phyloP scores from a whole-genome alignment of 371 early-diverging fungal species.

The Mycotypha africana region DNA sequence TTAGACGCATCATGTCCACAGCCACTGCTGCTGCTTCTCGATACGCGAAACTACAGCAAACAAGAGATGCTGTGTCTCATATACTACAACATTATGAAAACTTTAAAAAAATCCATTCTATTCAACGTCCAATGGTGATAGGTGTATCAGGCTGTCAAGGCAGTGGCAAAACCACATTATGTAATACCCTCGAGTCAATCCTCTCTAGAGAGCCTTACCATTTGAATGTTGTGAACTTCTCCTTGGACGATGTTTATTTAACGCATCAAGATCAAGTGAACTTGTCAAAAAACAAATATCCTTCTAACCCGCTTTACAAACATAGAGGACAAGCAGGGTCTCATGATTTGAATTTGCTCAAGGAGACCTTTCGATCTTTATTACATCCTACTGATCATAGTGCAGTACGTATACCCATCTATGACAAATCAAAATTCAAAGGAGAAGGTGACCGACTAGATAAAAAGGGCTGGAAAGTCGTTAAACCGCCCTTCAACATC shows the following conservation, averaged over 20 bases:
- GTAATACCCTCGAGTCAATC: slow-evolving; percentile 40
- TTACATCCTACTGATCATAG: slow-evolving; percentile 8
- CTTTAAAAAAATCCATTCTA: slow-evolving; percentile 16
- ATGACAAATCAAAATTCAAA: slow-evolving; percentile 68
- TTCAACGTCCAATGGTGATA: slow-evolving; percentile 53
- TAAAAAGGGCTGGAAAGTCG: slow-evolving; percentile 48
- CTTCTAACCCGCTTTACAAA: slow-evolving; percentile 65
- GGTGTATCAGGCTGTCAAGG: slow-evolving; percentile 81
- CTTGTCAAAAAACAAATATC: slow-evolving; percentile 39
- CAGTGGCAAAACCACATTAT: slow-evolving; percentile 73
- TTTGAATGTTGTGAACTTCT: slow-evolving; percentile 60
- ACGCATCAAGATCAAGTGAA: slow-evolving; percentile 56
- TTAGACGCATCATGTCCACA: no score
- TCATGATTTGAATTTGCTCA: slow-evolving; percentile 71
- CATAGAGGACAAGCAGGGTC: slow-evolving; percentile 88
- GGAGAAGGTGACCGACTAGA: slow-evolving; percentile 83
- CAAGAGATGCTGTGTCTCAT: slow-evolving; percentile 31
- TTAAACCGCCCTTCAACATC: slow-evolving; percentile 61
- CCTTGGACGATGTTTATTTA: slow-evolving; percentile 88
- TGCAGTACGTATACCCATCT: slow-evolving; percentile 59
- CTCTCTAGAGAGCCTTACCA: slow-evolving; percentile 40
- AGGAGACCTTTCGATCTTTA: slow-evolving; percentile 45
- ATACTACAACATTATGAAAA: slow-evolving; percentile 31
- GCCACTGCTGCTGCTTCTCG: no score
- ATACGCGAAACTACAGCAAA: slow-evolving; percentile 42